A percentile compares a stretch with the other conserved stretches of the same genome.
These are phyloP conservation scores for Epichloe amarillans DNA, from an alignment of 2,329 filamentous ascomycete species.

Conservation along the genomic window DNA sequence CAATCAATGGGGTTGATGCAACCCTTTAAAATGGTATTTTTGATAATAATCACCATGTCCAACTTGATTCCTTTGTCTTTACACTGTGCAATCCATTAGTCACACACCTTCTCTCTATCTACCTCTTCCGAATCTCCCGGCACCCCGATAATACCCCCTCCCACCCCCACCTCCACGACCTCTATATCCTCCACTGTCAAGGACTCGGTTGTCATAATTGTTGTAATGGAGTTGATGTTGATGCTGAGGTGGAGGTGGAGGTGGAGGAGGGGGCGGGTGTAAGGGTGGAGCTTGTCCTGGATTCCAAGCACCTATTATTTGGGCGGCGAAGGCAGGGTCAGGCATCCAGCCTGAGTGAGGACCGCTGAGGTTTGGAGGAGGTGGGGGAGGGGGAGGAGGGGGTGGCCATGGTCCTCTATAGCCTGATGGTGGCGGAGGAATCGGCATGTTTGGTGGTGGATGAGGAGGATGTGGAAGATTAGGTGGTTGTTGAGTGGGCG, in stretches of 20 bases:
- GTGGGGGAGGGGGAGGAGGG: constrained; percentile 19
- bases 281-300: constrained; percentile 10
- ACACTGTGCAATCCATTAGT: neutral
- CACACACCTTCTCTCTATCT: neutral
- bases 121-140: constrained; percentile 1
- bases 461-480: constrained; percentile 7
- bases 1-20: too few species aligned
- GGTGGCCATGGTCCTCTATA: constrained; percentile 30
- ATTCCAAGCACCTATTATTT: constrained; percentile 16
- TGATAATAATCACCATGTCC: too few species aligned
- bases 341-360: constrained; percentile 13
- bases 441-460: constrained; percentile 4
- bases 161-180: constrained; percentile 13
- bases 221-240: constrained; percentile 8
- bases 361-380: neutral
- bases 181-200: constrained; percentile 14
- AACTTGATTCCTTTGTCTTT: neutral
- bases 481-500: constrained; percentile 1
- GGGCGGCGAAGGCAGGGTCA: constrained; percentile 14
- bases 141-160: constrained; percentile 5
- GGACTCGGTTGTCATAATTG: constrained; percentile 14
- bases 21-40: too few species aligned
- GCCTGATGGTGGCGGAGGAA: constrained; percentile 23
- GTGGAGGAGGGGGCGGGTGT: constrained; percentile 5
- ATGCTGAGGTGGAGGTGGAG: constrained; percentile 1